Percentiles rank a stretch among this genome's conserved stretches.
phyloP scores from a whole-genome alignment of 2,329 filamentous ascomycete genomes.

The Lachnellula arida region DNA sequence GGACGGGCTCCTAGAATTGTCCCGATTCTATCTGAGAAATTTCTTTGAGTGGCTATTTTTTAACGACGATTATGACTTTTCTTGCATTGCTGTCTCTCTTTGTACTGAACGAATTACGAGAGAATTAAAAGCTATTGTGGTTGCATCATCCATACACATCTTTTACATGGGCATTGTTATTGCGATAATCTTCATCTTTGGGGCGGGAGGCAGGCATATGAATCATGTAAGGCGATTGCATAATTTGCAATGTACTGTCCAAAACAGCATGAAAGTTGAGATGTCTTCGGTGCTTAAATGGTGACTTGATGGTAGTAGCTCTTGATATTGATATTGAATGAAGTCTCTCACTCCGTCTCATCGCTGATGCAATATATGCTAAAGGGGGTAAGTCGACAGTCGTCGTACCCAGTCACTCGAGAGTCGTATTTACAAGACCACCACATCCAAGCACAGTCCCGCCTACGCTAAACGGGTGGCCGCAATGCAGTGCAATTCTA shows the following conservation, averaged over 20 bases:
- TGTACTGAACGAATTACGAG: conserved; percentile 38
- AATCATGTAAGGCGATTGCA: not conserved
- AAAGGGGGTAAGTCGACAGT: too few relatives aligned
- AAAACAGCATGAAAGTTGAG: not conserved
- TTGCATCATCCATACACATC: conserved; percentile 22
- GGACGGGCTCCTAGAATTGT: conserved; percentile 25
- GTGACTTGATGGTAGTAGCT: not conserved
- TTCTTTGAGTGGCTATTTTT: conserved; percentile 29
- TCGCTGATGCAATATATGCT: too few relatives aligned
- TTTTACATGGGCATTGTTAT: conserved; percentile 48
- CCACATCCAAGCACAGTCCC: too few relatives aligned
- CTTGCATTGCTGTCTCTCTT: conserved; percentile 25
- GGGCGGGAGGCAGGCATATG: not conserved
- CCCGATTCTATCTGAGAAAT: conserved; percentile 2
- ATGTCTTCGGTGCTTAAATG: not conserved
- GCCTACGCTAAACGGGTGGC: too few relatives aligned
- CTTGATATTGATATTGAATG: too few relatives aligned
- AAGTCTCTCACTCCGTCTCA: too few relatives aligned
- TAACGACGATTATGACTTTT: conserved; percentile 38
- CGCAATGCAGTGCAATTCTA: too few relatives aligned
- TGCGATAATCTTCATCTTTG: conserved; percentile 34
- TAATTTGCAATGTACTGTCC: not conserved
- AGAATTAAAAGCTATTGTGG: conserved; percentile 38
- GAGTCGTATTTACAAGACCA: too few relatives aligned
- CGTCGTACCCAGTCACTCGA: too few relatives aligned